Base-by-base conservation (phyloP, 495 filamentous ascomycete species). In the Penicillium longicatenatum region DNA sequence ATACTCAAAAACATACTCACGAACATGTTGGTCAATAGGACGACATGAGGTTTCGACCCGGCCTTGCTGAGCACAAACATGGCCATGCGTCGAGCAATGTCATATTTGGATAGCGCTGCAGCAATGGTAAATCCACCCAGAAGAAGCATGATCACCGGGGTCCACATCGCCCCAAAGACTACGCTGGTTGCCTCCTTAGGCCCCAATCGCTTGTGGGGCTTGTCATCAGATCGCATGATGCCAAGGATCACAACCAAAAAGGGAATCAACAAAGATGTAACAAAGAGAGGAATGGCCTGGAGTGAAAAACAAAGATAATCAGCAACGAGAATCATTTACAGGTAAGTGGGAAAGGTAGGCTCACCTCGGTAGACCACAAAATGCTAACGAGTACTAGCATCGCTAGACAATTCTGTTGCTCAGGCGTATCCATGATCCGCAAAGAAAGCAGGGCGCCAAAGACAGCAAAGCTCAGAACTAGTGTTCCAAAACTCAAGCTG, bases 41-140 rank as follows among this genome's bases (percentile, higher is more conserved):
- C 92, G 17, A 89, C 89, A 46, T 87, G 80, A 6, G 95, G 93
- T 64, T 85, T 86, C 10, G 94, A 96, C 10, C 94, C 94, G 33
- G 94, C 94, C 75, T 96, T 97, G 78, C 90, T 93, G 35, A 99
- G 83, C n/a, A 98, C 91, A 65, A 97, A 90, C 11, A 93, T 96
- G 8, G 94, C 95, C 80, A 98, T 92, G 65, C 93, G 86, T 68
- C 97, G 96, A 47, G 96, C 94, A 66, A 99, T 98, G 63, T 92
- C 91, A 69, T 96, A 96, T 70, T 99, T 99, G 42, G 92, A 96
- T 55, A 99, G 74, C 0, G 95, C 94, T 0, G 94, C 94, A 10
- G 94, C 94, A 60, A 99, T 87, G 12, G 95, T 93, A 65, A 99
- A 99, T 9, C 94, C 94, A 61, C 94, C 94, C 19, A 99, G 86